Evolutionary conservation across 129 eudicot genomes (phyloP).

Genomic region (sunflower (Helianthus annuus)): HanXRQr2.0-SUNRISE NC_035440.2:161997359-161997858

Average conservation of each 20-base stretch:
- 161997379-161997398: too few species aligned
- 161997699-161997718: slow-evolving; percentile 28
- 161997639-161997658: slow-evolving; percentile 1
- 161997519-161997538: too few species aligned
- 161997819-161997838: slow-evolving; percentile 35
- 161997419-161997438: too few species aligned
- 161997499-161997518: too few species aligned
- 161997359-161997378: too few species aligned
- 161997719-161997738: slow-evolving; percentile 20
- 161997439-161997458: too few species aligned
- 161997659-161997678: slow-evolving; percentile 1
- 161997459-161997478: too few species aligned
- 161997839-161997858: slow-evolving; percentile 79
- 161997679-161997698: slow-evolving; percentile 26
- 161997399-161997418: too few species aligned
- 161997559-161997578: too few species aligned
- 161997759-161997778: slow-evolving; percentile 39
- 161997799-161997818: slow-evolving; percentile 32
- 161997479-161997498: too few species aligned
- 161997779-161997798: slow-evolving; percentile 49
- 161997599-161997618: background rate
- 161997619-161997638: background rate
- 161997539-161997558: too few species aligned
- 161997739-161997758: slow-evolving; percentile 23
- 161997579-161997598: background rate